Evolutionary conservation across 768 basidiomycete species (phyloP), one percentile per base, ranked within the genome.

Genomic region (Mycena sanguinolenta): DNA sequence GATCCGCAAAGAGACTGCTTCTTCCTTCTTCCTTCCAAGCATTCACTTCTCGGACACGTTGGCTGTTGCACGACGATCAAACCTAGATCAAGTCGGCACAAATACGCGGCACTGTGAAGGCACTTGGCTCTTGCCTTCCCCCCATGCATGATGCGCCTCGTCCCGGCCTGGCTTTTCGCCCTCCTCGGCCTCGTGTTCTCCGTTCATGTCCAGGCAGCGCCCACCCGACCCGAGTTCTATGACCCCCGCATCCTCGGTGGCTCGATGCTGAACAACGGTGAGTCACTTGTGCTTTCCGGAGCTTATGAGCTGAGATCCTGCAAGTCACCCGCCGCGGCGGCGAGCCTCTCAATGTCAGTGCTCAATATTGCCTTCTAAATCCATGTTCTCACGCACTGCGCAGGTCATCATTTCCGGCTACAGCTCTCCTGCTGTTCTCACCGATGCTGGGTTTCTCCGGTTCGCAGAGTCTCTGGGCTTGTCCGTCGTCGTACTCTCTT

Each of bases 371-470:
- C 32, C 32, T 34, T 4, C 32, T 34, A 10, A 4, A 34, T 34
- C 10, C 32, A 34, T 34, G 4, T 34, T 0, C n/a, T n/a, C n/a
- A n/a, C n/a, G n/a, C 21, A 14, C 39, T 25, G 25, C n/a, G 39
- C 39, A 67, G 66, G 66, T 67, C 27, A 67, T 66, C 38, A 66
- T 66, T 1, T 66, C 59, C 53, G 58, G 52, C 36, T 25, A 38
- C 10, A 66, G 58, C 65, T 32, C 65, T 27, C 58, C 66, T 1
- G 60, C 66, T 30, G 66, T 61, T 39, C 52, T 67, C 30, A 67
- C 66, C 6, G 61, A 32, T 16, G 28, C 50, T 7, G 58, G 66
- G 1, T 67, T 67, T 39, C 59, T 67, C 14, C 42, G 42, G 9
- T 67, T 54, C 36, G 66, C 59, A n/a, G 42, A 21, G 21, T 50